These are phyloP conservation scores for Claviceps maximensis DNA, from an alignment of 2,329 filamentous ascomycete genomes.

Conservation along the genomic window DNA sequence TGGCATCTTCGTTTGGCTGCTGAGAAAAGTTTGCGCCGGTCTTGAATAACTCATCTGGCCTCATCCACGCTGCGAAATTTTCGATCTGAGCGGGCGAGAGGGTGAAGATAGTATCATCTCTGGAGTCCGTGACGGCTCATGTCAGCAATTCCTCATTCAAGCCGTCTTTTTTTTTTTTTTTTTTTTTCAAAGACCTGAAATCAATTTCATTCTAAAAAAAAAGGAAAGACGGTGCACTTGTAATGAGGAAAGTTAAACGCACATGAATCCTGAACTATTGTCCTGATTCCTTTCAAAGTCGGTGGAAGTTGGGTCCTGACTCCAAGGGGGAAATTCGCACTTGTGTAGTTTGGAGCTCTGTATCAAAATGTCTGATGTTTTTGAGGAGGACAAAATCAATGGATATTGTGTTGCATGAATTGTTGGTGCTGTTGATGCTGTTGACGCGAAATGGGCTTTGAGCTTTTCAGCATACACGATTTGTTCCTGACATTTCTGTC, in stretches of 20 bases:
- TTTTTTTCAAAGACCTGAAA: no score
- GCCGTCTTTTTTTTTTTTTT: no score
- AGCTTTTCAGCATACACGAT: conserved; percentile 63
- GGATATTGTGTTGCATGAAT: neutral
- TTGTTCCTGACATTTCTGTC: conserved; percentile 54
- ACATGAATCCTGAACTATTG: neutral
- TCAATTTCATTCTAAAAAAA: no score
- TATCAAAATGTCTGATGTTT: conserved; percentile 42
- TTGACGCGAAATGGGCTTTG: conserved; percentile 32
- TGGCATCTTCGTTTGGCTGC: conserved; percentile 20
- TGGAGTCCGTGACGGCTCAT: conserved; percentile 18
- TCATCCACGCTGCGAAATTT: conserved; percentile 75
- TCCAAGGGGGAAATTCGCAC: conserved; percentile 77
- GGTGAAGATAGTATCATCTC: conserved; percentile 55
- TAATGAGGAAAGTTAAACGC: neutral
- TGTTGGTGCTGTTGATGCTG: neutral
- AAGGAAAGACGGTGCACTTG: no score
- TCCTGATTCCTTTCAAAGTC: conserved; percentile 40
- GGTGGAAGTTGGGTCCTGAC: conserved; percentile 39
- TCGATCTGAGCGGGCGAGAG: conserved; percentile 62
- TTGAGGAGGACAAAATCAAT: neutral
- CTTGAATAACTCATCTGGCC: conserved; percentile 52
- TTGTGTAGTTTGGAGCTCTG: conserved; percentile 71
- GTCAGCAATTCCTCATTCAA: neutral
- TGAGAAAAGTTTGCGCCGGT: conserved; percentile 14